Evolutionary conservation across 805 yeast species (phyloP), one percentile per base, ranked within the genome.

Genomic region (Wickerhamomyces mucosus): DNA sequence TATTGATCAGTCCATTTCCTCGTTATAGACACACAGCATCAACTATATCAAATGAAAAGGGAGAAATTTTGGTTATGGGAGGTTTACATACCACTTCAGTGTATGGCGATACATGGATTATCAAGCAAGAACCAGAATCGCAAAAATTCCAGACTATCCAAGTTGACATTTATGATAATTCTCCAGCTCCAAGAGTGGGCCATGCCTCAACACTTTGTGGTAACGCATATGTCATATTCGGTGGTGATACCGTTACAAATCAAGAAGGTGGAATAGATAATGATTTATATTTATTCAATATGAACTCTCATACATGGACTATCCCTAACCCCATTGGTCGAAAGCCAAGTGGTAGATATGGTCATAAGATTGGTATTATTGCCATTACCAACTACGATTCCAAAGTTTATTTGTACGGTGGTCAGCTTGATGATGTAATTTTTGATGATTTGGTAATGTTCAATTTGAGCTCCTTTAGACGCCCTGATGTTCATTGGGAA

Each of bases 111-210:
- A 75, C 95, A 42, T 92, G 99, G 99, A 76, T 80, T 37, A 65
- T 89, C 35, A 71, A 71, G 40, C 77, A 83, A 3, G 58, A 52
- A 27, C 53, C 56, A 2, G 40, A 40, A 2, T 31, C 35, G 1
- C 27, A 32, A 21, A 38, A 41, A 34, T 65, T 45, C 42, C 57
- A 48, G 49, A 75, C 61, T 27, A 55, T 67, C 31, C 79, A 63
- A 46, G 66, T 78, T 30, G 83, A 80, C 37, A 82, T 81, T 38
- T 72, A 74, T 31, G 84, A 78, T 39, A 76, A 81, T 31, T 73
- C 84, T 13, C 96, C 96, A 3, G 89, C 95, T 14, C 96, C 97
- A 21, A 75, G 98, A 46, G 96, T 89, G 6, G 97, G 97, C 4
- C 99, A 92, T 57, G 84, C 95, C 6, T 70, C 94, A 2, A 81